Percentiles rank a stretch among this genome's conserved stretches.
Evolutionary conservation across 2,329 filamentous ascomycete species (phyloP).

Genomic region (Cladophialophora psammophila): DNA sequence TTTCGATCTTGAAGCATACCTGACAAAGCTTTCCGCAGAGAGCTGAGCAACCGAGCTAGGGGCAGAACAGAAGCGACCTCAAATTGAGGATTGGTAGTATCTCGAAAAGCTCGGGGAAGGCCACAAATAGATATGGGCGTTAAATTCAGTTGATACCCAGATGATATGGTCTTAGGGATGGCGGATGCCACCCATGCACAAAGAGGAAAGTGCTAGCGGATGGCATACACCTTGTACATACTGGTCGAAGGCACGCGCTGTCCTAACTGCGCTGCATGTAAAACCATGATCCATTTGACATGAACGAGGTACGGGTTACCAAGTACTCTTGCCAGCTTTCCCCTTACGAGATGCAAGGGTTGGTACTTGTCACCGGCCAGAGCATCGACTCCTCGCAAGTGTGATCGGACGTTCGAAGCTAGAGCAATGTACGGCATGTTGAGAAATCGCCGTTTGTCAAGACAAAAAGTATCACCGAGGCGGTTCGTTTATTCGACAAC

Average conservation of each 20-base stretch:
- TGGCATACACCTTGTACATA: slow-evolving; percentile 35
- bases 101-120: slow-evolving; percentile 16
- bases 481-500: not conserved
- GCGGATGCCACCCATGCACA: slow-evolving; percentile 11
- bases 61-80: slow-evolving; percentile 2
- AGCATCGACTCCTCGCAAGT: not conserved
- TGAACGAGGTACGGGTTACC: not conserved
- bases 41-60: slow-evolving; percentile 24
- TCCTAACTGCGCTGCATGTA: slow-evolving; percentile 24
- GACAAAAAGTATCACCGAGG: not conserved
- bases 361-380: not conserved
- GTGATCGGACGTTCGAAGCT: not conserved
- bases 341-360: not conserved
- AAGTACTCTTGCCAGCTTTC: not conserved
- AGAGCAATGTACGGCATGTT: not conserved
- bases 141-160: slow-evolving; percentile 32
- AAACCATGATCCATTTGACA: slow-evolving; percentile 32
- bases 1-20: slow-evolving; percentile 89
- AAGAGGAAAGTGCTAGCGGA: slow-evolving; percentile 23
- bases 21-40: slow-evolving; percentile 53
- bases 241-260: slow-evolving; percentile 20
- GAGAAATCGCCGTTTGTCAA: not conserved
- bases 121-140: slow-evolving; percentile 31
- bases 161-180: slow-evolving; percentile 23
- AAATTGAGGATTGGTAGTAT: slow-evolving; percentile 8